Evolutionary conservation across 352 stramenopile genomes (phyloP).

Genomic region (Globisporangium nagaii): DNA sequence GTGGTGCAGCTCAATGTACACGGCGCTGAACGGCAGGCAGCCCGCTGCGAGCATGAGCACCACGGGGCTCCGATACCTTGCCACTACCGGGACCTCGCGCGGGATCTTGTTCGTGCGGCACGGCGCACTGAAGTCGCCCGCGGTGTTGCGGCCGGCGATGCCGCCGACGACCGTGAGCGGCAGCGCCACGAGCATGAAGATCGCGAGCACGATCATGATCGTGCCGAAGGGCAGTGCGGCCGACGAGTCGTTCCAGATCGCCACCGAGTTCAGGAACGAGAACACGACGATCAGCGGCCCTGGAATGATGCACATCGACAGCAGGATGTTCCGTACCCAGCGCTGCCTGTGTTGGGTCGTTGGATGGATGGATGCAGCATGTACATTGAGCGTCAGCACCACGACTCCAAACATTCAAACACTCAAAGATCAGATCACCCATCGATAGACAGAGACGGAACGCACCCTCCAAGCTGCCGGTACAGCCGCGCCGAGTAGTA

Average conservation of each 20-base stretch:
- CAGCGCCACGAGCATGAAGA: conserved; percentile 92
- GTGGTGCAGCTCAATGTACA: conserved; percentile 99
- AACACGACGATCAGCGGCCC: conserved; percentile 90
- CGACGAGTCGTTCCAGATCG: conserved; percentile 93
- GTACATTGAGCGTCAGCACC: too few species aligned
- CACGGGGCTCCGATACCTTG: conserved; percentile 81
- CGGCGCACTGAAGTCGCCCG: conserved; percentile 88
- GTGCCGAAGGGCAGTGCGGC: conserved; percentile 94
- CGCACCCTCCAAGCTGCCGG: conserved; percentile 87
- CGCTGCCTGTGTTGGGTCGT: conserved; percentile 47
- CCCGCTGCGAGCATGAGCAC: conserved; percentile 91
- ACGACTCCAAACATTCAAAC: too few species aligned
- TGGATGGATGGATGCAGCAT: neutral
- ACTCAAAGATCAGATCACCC: too few species aligned
- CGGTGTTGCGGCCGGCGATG: conserved; percentile 92
- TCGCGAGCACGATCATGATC: conserved; percentile 91
- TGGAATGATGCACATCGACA: conserved; percentile 90
- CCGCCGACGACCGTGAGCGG: conserved; percentile 93
- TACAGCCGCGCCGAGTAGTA: conserved; percentile 93
- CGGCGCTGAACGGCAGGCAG: conserved; percentile 96
- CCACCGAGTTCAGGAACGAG: conserved; percentile 93
- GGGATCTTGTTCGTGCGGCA: conserved; percentile 96
- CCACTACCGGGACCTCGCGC: conserved; percentile 89
- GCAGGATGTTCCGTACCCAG: conserved; percentile 95
- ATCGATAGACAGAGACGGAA: too few species aligned